A percentile compares a stretch with the other conserved stretches of the same genome.
Evolutionary conservation across 345 rosid species (phyloP).

Genomic region (Eucalyptus virginea): DNA sequence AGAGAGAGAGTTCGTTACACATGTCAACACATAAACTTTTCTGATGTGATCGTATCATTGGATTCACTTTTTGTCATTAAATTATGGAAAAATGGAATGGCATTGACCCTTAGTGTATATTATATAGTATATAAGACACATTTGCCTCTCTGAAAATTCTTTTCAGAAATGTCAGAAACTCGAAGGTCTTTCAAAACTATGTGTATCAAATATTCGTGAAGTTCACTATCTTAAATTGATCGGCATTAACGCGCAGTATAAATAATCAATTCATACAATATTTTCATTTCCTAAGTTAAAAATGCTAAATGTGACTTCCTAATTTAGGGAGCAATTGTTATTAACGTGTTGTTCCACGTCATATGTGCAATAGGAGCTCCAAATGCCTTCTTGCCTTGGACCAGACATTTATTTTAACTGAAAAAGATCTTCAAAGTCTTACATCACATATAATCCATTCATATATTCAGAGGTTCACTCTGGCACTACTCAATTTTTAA

Average conservation of each 20-base stretch:
- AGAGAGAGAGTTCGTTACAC: background rate
- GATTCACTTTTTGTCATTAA: background rate
- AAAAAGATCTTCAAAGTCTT: background rate
- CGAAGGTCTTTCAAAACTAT: background rate
- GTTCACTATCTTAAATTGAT: background rate
- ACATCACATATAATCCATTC: background rate
- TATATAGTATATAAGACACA: background rate
- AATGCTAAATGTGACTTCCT: background rate
- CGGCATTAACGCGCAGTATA: background rate
- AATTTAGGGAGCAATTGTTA: background rate
- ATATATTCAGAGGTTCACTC: background rate
- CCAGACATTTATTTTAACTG: background rate
- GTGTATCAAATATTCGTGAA: background rate
- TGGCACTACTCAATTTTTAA: background rate
- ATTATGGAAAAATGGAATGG: background rate
- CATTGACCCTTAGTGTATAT: background rate
- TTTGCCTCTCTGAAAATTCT: background rate
- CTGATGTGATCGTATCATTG: background rate
- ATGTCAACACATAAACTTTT: background rate
- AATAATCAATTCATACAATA: background rate
- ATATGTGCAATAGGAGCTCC: background rate
- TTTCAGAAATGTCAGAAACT: background rate
- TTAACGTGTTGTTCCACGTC: background rate
- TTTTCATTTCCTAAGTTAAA: background rate
- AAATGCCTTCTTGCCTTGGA: background rate